phyloP scores from a whole-genome alignment of 352 stramenopile genomes.

The Thraustochytrium sp. region DNA sequence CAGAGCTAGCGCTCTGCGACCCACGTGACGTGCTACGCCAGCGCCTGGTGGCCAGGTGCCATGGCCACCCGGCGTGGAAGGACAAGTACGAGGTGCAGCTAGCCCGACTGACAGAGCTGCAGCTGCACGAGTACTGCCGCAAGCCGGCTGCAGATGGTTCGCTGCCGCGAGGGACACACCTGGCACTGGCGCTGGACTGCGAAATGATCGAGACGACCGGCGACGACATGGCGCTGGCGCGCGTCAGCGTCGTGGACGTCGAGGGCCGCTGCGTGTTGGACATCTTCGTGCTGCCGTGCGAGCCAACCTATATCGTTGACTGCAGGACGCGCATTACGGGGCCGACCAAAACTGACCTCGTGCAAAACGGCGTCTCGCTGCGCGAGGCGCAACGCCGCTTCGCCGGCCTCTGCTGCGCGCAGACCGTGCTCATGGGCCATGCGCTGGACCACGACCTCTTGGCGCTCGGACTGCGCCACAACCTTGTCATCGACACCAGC shows the following conservation, averaged over 20 bases:
- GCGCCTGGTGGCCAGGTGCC: not conserved
- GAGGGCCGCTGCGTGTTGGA: slow-evolving; percentile 3
- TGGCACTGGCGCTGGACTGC: slow-evolving; percentile 15
- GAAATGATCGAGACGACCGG: slow-evolving; percentile 38
- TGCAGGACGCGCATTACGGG: slow-evolving; percentile 29
- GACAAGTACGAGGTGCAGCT: slow-evolving; percentile 3
- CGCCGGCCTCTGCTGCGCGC: not conserved
- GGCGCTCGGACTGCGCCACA: slow-evolving; percentile 19
- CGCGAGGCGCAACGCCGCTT: slow-evolving; percentile 2
- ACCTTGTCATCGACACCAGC: slow-evolving; percentile 34
- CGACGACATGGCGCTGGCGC: slow-evolving; percentile 38
- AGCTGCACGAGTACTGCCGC: slow-evolving; percentile 6
- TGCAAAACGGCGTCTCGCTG: slow-evolving; percentile 1
- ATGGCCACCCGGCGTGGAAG: not conserved
- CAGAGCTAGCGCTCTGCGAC: slow-evolving; percentile 20
- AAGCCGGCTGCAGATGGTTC: not conserved
- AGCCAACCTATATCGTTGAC: slow-evolving; percentile 40
- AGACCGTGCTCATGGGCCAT: slow-evolving; percentile 42
- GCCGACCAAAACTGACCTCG: not conserved
- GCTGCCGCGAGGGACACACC: not conserved
- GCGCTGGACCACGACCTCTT: slow-evolving; percentile 41
- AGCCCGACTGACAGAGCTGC: not conserved
- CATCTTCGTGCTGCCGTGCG: slow-evolving; percentile 26
- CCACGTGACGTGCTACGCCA: not conserved
- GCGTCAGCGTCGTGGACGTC: slow-evolving; percentile 23